These are phyloP conservation scores for Lagenidium sp. DNA, from an alignment of 352 stramenopile genomes.

Conservation along the genomic window DNA sequence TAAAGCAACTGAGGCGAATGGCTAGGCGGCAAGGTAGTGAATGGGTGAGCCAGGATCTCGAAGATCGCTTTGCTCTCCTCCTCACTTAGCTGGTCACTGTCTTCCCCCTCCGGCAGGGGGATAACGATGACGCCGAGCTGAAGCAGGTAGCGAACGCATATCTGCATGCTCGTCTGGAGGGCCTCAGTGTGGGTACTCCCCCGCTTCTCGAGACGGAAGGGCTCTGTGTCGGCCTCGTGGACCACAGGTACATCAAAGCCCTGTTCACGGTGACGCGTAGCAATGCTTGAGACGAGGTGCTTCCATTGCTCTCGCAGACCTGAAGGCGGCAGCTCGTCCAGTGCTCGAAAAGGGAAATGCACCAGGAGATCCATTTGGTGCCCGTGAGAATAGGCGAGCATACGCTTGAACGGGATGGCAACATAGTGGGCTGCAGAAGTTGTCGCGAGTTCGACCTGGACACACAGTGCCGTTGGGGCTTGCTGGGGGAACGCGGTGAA, in stretches of 20 bases:
- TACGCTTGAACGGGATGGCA: not conserved
- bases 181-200: conserved; percentile 13
- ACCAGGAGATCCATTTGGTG: conserved; percentile 32
- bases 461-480: conserved; percentile 13
- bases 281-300: conserved; percentile 18
- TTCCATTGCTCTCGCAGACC: conserved; percentile 18
- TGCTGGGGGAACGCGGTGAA: conserved; percentile 18
- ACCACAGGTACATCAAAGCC: conserved; percentile 30
- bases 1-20: conserved; percentile 37
- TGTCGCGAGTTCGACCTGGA: conserved; percentile 6
- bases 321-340: conserved; percentile 13
- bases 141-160: conserved; percentile 36
- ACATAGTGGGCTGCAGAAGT: not conserved
- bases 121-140: conserved; percentile 43
- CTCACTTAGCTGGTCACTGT: conserved; percentile 4
- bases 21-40: conserved; percentile 20
- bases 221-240: conserved; percentile 26
- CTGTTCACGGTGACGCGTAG: conserved; percentile 17
- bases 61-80: conserved; percentile 31
- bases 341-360: conserved; percentile 18
- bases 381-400: conserved; percentile 29
- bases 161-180: conserved; percentile 28
- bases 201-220: conserved; percentile 22
- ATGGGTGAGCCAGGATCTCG: conserved; percentile 27
- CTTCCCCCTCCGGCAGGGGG: conserved; percentile 14